These are phyloP conservation scores for Eucalyptus lansdowneana DNA, from an alignment of 345 rosid species.

Conservation along the genomic window DNA sequence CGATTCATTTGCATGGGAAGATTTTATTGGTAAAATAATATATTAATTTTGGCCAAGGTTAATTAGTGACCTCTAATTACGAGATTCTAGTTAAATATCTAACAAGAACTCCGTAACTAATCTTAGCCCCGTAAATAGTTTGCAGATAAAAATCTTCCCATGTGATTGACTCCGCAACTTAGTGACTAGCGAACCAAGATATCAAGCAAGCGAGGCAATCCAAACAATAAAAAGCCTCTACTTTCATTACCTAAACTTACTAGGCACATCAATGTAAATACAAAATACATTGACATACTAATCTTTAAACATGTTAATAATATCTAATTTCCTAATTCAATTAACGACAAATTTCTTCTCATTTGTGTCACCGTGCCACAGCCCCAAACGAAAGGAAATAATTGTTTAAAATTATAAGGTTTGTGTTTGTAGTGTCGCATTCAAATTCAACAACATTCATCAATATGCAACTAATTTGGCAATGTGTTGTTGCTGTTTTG, in stretches of 20 bases:
- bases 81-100: neutral
- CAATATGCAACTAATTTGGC: too few species aligned
- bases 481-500: too few species aligned
- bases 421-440: too few species aligned
- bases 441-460: too few species aligned
- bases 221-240: neutral
- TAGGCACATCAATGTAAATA: too few species aligned
- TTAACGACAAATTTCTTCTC: too few species aligned
- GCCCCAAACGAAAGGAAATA: too few species aligned
- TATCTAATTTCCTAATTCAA: too few species aligned
- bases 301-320: too few species aligned
- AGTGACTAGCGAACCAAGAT: neutral
- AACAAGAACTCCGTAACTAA: too few species aligned
- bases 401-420: too few species aligned
- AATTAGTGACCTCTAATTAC: neutral
- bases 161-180: neutral
- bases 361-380: too few species aligned
- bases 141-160: neutral
- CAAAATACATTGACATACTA: neutral
- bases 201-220: neutral
- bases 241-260: neutral
- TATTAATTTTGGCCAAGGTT: neutral
- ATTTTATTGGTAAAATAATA: neutral
- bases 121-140: neutral
- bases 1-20: neutral